Base-by-base conservation (phyloP, 805 yeast genomes). In the Cyberlindnera americana region DNA sequence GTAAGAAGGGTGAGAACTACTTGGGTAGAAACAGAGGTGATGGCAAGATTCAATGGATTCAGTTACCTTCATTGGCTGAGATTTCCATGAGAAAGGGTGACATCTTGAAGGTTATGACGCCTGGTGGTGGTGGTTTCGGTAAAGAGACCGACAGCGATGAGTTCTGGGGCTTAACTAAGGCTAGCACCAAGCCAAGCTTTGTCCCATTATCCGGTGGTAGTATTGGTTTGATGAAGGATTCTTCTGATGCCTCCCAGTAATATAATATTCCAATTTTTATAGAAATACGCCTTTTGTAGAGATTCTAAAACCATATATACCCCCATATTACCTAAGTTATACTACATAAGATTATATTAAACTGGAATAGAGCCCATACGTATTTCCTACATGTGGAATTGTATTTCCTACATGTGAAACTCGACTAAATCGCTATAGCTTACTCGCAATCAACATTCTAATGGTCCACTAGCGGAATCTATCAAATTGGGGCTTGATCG, bases 101-200 rank as follows among this genome's bases (percentile, higher is more conserved):
- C 44, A 57, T 64, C 32, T 39, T 69, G 26, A 59, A 56, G 33
- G 60, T 67, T 13, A 25, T 49, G 38, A 66, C 70, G n/a, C 72
- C 73, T 2, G 71, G 72, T 43, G 73, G 72, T 29, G 73, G 73
- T 33, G 73, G 72, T 17, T 67, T 54, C 41, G 73, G 73, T 67
- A 52, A 59, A 61, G 39, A 22, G 5, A 46, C 44, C 6, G 57
- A 54, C 30, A 28, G 41, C 18, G 57, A 53, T 37, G 58, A 50
- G 42, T 46, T 37, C 37, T 52, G 55, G 58, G 44, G 54, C 8
- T 37, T 53, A 31, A 50, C 55, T 1, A 44, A 40, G 25, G 24
- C 26, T 7, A 30, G 23, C 3, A 31, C 38, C 15, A 29, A 33
- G 18, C 23, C 31, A 12, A 33, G 25, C 11, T 53, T 52, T 27